Evolutionary conservation across 768 basidiomycete species (phyloP).

Genomic region (Exidia glandulosa): DNA sequence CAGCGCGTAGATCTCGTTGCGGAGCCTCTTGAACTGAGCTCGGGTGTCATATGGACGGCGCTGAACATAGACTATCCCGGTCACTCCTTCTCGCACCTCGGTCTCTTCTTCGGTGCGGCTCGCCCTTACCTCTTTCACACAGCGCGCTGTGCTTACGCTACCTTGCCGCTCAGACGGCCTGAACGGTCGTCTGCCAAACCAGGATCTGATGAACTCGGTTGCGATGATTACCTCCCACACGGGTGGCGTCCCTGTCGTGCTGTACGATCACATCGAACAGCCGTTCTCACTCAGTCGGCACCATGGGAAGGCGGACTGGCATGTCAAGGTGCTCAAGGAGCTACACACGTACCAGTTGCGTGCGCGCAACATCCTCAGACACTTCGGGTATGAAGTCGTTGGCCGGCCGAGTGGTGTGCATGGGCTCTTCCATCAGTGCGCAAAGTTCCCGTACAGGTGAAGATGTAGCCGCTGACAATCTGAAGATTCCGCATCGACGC

Average conservation of each 20-base stretch:
- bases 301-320: conserved; percentile 20
- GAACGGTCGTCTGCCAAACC: conserved; percentile 91
- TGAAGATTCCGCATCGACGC: conserved; percentile 87
- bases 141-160: too few relatives aligned
- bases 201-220: conserved; percentile 84
- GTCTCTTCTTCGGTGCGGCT: conserved; percentile 82
- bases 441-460: neutral
- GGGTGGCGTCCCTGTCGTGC: conserved; percentile 61
- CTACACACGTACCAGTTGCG: conserved; percentile 44
- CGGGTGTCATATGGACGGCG: conserved; percentile 93
- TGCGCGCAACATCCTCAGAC: conserved; percentile 56
- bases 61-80: conserved; percentile 92
- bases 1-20: conserved; percentile 46
- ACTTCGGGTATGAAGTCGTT: conserved; percentile 61
- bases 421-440: conserved; percentile 61
- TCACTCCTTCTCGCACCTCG: conserved; percentile 92
- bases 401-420: conserved; percentile 81
- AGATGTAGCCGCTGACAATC: neutral
- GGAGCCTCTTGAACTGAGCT: conserved; percentile 49
- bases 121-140: too few relatives aligned
- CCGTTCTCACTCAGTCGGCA: conserved; percentile 9
- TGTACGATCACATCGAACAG: conserved; percentile 67
- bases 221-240: conserved; percentile 59
- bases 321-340: conserved; percentile 28
- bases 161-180: conserved; percentile 58